Evolutionary conservation across 1,284 basidiomycete species (phyloP).

Genomic region (Boletellus deceptivus): DNA sequence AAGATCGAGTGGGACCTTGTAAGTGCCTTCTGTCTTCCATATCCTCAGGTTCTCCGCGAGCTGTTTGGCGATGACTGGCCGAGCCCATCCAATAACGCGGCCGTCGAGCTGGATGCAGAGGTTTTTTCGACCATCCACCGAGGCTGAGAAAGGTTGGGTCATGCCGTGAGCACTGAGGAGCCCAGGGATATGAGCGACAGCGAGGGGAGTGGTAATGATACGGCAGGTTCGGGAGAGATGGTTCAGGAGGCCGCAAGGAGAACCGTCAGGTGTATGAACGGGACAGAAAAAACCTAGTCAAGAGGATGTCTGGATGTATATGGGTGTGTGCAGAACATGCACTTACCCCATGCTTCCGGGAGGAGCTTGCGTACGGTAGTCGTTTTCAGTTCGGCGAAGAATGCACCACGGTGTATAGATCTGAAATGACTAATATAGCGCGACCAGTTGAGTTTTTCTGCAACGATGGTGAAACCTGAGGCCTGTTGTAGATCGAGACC

Average conservation of each 20-base stretch:
- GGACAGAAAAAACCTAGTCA: slow-evolving; percentile 90
- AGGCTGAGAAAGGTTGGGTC: slow-evolving; percentile 83
- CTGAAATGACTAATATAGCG: slow-evolving; percentile 99
- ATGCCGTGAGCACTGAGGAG: slow-evolving; percentile 91
- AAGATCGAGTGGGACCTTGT: slow-evolving; percentile 88
- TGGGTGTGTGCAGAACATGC: background rate
- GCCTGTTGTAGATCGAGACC: slow-evolving; percentile 98
- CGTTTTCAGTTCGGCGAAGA: slow-evolving; percentile 99
- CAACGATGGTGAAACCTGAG: slow-evolving; percentile 96
- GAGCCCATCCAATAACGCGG: slow-evolving; percentile 93
- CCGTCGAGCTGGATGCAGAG: slow-evolving; percentile 95
- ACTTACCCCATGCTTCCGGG: slow-evolving; percentile 95
- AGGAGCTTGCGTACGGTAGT: slow-evolving; percentile 96
- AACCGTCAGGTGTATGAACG: slow-evolving; percentile 98
- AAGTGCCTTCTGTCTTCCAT: slow-evolving; percentile 91
- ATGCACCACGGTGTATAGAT: slow-evolving; percentile 98
- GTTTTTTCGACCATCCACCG: slow-evolving; percentile 79
- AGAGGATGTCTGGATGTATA: slow-evolving; percentile 8
- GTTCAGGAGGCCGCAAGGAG: slow-evolving; percentile 97
- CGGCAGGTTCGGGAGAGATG: slow-evolving; percentile 95
- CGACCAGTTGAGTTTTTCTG: slow-evolving; percentile 98
- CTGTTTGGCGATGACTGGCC: slow-evolving; percentile 69
- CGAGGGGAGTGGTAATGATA: slow-evolving; percentile 79
- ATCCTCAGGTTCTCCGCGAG: slow-evolving; percentile 85
- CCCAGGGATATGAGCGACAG: slow-evolving; percentile 77